Conservation (phyloP, 176 grass and related monocot genomes). For the Bothriochloa decipiens region DNA sequence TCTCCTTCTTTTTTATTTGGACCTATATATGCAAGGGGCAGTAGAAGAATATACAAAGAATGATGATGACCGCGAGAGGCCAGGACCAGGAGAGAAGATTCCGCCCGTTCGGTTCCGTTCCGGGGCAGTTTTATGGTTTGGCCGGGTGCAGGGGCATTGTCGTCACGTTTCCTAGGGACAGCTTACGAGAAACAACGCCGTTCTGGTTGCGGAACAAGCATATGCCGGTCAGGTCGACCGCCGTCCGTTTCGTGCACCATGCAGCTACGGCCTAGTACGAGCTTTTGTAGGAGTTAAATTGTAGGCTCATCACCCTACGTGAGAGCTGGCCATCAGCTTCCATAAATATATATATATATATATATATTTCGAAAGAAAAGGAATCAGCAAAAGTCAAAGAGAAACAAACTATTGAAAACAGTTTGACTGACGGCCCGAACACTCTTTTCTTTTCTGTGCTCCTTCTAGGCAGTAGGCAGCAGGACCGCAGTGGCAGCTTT, state of each 20-base stretch:
- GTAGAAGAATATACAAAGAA: no score
- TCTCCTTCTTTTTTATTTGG: not conserved
- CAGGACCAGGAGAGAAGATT: not conserved
- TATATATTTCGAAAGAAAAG: no score
- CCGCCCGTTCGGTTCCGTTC: no score
- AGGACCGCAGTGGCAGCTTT: no score
- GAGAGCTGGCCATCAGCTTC: not conserved
- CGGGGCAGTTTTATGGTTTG: conserved; percentile 9
- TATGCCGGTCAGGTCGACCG: no score
- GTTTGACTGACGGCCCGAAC: no score
- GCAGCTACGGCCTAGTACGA: not conserved
- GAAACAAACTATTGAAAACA: no score
- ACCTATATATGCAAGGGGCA: not conserved
- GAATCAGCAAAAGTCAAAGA: no score
- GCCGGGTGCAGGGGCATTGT: rapidly evolving
- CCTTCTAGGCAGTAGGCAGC: no score
- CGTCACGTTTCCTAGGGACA: not conserved
- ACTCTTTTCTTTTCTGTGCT: no score
- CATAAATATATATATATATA: no score
- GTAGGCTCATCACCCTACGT: not conserved
- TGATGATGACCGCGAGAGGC: not conserved
- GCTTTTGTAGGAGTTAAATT: not conserved
- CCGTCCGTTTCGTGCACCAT: not conserved
- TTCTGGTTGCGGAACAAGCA: not conserved
- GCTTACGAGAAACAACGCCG: conserved; percentile 8